A percentile compares a stretch with the other conserved stretches of the same genome.
phyloP scores from a whole-genome alignment of 148 eudicot genomes.

The Cornus kousa region DNA sequence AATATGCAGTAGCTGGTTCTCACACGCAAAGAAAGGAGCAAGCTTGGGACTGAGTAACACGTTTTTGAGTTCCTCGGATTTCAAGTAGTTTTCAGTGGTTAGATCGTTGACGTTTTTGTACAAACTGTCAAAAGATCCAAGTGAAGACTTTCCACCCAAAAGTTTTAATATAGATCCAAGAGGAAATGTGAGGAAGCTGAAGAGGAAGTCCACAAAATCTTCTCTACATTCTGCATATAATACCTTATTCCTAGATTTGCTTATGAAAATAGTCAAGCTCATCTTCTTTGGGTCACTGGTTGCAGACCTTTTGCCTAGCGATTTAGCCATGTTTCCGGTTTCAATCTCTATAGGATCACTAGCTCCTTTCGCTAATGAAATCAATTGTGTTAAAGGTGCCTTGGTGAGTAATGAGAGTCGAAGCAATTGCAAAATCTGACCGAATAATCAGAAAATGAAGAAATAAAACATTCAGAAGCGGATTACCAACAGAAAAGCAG shows the following conservation, averaged over 20 bases:
- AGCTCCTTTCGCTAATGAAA: not conserved
- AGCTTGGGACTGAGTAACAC: slow-evolving; percentile 3
- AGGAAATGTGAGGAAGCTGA: slow-evolving; percentile 15
- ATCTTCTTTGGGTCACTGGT: slow-evolving; percentile 1
- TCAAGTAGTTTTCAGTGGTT: not conserved
- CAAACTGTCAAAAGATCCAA: slow-evolving; percentile 8
- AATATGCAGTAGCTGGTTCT: slow-evolving; percentile 9
- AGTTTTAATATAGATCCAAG: slow-evolving; percentile 7
- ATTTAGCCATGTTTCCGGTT: not conserved
- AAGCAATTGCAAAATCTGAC: not conserved
- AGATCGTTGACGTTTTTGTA: not conserved
- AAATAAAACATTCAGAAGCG: not conserved
- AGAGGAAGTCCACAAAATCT: slow-evolving; percentile 21
- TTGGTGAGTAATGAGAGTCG: not conserved
- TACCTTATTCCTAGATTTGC: slow-evolving; percentile 12
- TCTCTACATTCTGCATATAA: slow-evolving; percentile 14
- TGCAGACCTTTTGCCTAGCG: not conserved
- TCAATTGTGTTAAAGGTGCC: not conserved
- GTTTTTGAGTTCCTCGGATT: not conserved
- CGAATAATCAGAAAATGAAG: not conserved
- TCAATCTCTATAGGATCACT: not conserved
- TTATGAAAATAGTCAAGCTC: slow-evolving; percentile 6
- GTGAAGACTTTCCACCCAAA: not conserved
- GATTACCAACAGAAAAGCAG: no score
- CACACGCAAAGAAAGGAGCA: not conserved